Evolutionary conservation across 1,139 yeast genomes (phyloP), one percentile per base, ranked within the genome.

Genomic region (Yamadazyma buinensis): DNA sequence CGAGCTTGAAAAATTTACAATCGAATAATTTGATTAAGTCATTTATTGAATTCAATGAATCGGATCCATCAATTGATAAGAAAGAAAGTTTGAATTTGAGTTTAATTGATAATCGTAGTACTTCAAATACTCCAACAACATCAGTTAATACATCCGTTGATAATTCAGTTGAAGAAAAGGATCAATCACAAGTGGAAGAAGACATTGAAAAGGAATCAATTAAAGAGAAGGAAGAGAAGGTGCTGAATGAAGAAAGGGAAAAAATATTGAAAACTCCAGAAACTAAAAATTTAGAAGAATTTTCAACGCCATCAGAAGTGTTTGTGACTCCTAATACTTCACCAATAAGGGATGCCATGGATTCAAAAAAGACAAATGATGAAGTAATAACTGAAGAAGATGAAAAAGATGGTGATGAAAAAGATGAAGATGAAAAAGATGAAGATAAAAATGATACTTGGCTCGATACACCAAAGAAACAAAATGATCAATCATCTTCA

Each of bases 51-150:
- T 21, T 41, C 33, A 43, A 43, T 29, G 25, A 26, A 26, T 39
- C 47, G 4, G 47, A 44, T 27, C 34, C 34, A 13, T 36, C 41
- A 1, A 32, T 42, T 7, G 46, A 44, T 11, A 30, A 13, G 17
- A 33, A 30, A 19, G 28, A 33, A 5, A 46, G 58, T 2, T 57
- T 52, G 31, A 51, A 56, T 2, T 57, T 55, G 35, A 51, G 57
- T 5, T 46, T 48, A 15, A 34, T 55, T 6, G 52, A 51, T 30
- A 6, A 6, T 17, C 48, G 64, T 23, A 54, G 61, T 10, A 43
- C 53, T 27, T 54, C 66, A 1, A 63, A 60, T 29, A 64, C 71
- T 5, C 70, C 72, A 1, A 62, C 61, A 24, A 63, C 70, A 2
- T 61, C 67, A 2, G 59, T 64, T 15, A 54, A 53, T 24, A 25